These are phyloP conservation scores for Starmera quercuum DNA, from an alignment of 805 yeast genomes.

Conservation along the genomic window DNA sequence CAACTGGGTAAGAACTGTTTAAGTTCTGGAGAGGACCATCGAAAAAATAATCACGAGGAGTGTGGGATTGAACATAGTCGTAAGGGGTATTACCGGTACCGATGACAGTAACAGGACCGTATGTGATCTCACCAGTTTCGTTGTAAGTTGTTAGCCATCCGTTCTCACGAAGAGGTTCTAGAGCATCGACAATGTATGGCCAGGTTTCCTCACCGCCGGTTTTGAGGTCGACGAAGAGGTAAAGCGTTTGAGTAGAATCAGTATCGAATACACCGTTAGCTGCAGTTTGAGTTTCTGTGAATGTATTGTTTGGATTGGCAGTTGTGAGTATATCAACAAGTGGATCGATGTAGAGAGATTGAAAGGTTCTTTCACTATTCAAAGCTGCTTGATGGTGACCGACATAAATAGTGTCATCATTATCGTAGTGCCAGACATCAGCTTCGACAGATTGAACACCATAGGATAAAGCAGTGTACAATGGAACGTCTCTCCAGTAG, in stretches of 20 bases:
- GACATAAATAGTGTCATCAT: conserved; percentile 39
- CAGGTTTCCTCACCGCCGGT: conserved; percentile 42
- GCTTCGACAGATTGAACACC: conserved; percentile 62
- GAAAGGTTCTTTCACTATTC: conserved; percentile 37
- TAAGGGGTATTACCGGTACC: conserved; percentile 66
- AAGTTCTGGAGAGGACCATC: conserved; percentile 41
- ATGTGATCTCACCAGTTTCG: conserved; percentile 24
- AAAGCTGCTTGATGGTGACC: conserved; percentile 56
- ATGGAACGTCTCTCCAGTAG: conserved; percentile 57
- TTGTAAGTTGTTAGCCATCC: conserved; percentile 43
- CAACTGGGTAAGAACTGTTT: conserved; percentile 17
- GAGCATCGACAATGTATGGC: conserved; percentile 36
- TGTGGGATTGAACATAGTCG: conserved; percentile 23
- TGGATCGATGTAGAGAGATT: conserved; percentile 48
- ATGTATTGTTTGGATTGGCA: conserved; percentile 30
- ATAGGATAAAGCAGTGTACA: conserved; percentile 43
- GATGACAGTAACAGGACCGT: conserved; percentile 56
- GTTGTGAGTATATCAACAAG: conserved; percentile 38
- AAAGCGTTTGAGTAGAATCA: conserved; percentile 42
- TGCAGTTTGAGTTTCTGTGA: conserved; percentile 9
- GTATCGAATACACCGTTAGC: conserved; percentile 36
- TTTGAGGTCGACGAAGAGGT: conserved; percentile 61
- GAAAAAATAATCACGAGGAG: conserved; percentile 31
- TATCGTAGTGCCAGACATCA: conserved; percentile 46
- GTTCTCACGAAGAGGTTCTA: conserved; percentile 41